Conservation (phyloP, 257 asterid species). For the Rhazya stricta region DNA sequence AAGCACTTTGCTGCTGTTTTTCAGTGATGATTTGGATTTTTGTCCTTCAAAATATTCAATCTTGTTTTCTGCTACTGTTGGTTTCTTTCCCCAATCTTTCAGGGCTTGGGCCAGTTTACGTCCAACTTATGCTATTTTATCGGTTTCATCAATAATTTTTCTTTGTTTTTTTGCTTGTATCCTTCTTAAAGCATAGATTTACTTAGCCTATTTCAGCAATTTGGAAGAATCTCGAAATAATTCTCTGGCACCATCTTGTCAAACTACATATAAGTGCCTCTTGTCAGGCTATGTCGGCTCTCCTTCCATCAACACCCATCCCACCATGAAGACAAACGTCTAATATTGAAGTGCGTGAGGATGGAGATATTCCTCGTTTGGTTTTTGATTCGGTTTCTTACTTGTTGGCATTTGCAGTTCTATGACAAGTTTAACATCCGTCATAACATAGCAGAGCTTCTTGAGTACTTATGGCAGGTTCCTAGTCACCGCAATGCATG, state of each 20-base stretch:
- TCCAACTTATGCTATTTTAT: background rate
- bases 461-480: slow-evolving; percentile 96
- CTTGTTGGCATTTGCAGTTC: slow-evolving; percentile 46
- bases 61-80: background rate
- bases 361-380: background rate
- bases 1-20: background rate
- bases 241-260: background rate
- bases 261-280: slow-evolving; percentile 1
- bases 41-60: background rate
- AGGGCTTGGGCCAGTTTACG: background rate
- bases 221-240: slow-evolving; percentile 3
- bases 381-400: background rate
- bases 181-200: background rate
- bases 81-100: background rate
- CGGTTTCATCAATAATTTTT: background rate
- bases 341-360: background rate
- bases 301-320: background rate
- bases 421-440: slow-evolving; percentile 99
- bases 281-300: background rate
- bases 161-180: background rate
- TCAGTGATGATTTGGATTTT: background rate
- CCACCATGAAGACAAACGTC: no score
- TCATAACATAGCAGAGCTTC: slow-evolving; percentile 96
- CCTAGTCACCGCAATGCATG: slow-evolving; percentile 97
- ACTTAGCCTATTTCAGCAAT: background rate